Base-by-base conservation (phyloP, 75 land plant genomes). In the Picea sitchensis region DNA sequence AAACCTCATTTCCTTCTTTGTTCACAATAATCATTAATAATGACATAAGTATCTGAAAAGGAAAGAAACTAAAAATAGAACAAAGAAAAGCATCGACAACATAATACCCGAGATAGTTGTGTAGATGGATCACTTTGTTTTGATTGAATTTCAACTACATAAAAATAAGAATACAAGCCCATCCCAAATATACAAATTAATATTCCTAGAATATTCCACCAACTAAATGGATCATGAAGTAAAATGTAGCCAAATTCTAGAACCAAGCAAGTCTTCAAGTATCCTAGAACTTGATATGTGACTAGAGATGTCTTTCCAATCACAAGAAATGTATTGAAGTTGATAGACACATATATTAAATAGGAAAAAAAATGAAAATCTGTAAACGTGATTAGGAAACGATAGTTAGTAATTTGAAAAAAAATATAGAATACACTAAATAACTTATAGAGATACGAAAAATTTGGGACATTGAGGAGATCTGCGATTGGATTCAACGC, bases 241-340 rank as follows among this genome's bases (percentile, higher is more conserved):
- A 96, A 79, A 26, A 96, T 87, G 88, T 92, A 94, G 67, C 99
- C 98, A 84, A 96, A 94, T 12, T 93, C 91, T 85, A 96, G 84
- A 63, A 96, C 93, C 54, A 96, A 82, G 87, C 98, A 96, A 61
- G 99, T 94, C 81, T 96, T 96, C 79, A 96, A 84, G 82, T 96
- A 98, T 34, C 99, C 99, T 30, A 96, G 84, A 57, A 96, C 99
- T 83, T 96, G 99, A 84, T 94, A 94, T 8, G 99, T 96, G 31
- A 96, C 99, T 32, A 98, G 91, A 59, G 99, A 94, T 47, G 99
- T 96, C 89, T 96, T 96, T 62, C 99, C 97, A 83, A 96, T 96
- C 11, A 96, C 99, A 58, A 96, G 87, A 82, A 96, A 96, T 59
- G 98, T 96, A 73, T 96, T 98, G 87, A 98, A 98, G 88, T 98